Evolutionary conservation across 768 basidiomycete genomes (phyloP).

Genomic region (Boletus rufocinnamomeus): DNA sequence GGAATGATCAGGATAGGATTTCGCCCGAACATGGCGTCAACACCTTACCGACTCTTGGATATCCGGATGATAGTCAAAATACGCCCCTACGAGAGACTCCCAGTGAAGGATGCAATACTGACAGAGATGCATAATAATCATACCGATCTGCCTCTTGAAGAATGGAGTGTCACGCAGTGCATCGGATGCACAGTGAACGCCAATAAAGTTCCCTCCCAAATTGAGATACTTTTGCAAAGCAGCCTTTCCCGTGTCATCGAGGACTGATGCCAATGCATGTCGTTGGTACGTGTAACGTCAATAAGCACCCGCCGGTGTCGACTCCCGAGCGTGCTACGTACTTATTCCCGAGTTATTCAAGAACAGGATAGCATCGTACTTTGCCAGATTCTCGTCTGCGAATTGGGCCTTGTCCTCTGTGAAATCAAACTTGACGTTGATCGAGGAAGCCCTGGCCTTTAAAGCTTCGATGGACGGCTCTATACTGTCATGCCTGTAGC

Average conservation of each 20-base stretch:
- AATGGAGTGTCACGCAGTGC: slow-evolving; percentile 58
- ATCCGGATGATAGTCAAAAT: slow-evolving; percentile 70
- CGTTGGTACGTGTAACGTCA: not conserved
- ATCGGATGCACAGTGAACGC: slow-evolving; percentile 66
- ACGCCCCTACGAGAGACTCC: slow-evolving; percentile 45
- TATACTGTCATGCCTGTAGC: slow-evolving; percentile 75
- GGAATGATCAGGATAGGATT: not conserved
- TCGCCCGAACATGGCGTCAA: not conserved
- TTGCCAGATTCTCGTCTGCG: slow-evolving; percentile 51
- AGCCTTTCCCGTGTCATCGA: slow-evolving; percentile 56
- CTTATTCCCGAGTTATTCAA: slow-evolving; percentile 70
- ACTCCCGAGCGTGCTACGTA: slow-evolving; percentile 37
- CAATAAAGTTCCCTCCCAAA: slow-evolving; percentile 70
- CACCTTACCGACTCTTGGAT: slow-evolving; percentile 62
- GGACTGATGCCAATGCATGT: slow-evolving; percentile 42
- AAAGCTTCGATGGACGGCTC: slow-evolving; percentile 66
- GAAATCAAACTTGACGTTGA: slow-evolving; percentile 58
- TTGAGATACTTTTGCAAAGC: slow-evolving; percentile 68
- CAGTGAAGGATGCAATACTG: slow-evolving; percentile 1
- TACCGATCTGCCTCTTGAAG: slow-evolving; percentile 60
- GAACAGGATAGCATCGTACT: slow-evolving; percentile 70
- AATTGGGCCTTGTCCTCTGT: slow-evolving; percentile 64
- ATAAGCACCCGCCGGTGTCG: not conserved
- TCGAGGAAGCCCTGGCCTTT: slow-evolving; percentile 43
- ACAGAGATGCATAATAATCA: slow-evolving; percentile 1